Evolutionary conservation across 768 basidiomycete genomes (phyloP), one percentile per base, ranked within the genome.

Genomic region (Termitomyces eurrhizus): DNA sequence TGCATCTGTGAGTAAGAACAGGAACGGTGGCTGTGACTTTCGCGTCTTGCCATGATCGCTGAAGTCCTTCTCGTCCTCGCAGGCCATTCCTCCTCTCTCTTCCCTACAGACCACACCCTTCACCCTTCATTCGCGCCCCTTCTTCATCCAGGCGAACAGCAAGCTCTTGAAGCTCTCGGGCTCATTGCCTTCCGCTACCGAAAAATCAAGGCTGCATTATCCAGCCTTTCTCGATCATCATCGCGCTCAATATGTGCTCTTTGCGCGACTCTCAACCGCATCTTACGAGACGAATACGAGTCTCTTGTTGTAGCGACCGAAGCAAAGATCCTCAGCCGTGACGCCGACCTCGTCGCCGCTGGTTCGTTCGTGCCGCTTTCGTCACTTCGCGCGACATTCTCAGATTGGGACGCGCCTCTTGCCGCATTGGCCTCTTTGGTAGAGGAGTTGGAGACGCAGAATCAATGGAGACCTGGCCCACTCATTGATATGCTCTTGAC

Each of bases 321-420:
- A 69, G 84, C 86, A 24, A 91, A 86, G 67, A 80, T 96, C 29
- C 79, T 97, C 41, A 78, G 76, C 41, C 85, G 89, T 50, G 93
- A 95, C 69, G 78, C 88, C 14, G 81, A 77, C 55, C 80, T 94
- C 29, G 93, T 95, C 37, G 89, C 84, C n/a, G 81, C 81, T 59
- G 86, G 86, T 9, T 88, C 89, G 4, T 94, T 90, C 69, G 93
- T 97, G 5, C 93, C 94, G 4, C 77, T 97, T 36, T 91, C 94
- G 0, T 87, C 88, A 7, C 74, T 97, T 61, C 85, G 90, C 56
- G 91, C 95, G 12, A 84, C 82, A 18, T 95, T 96, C 71, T 83
- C 90, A 7, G 84, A 85, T 72, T 97, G 95, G 95, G 91, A 93
- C 65, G 88, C 90, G 8, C 93, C 93, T 14, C 77, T 97, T 52